Evolutionary conservation across 2,329 filamentous ascomycete species (phyloP), one percentile per base, ranked within the genome.

Genomic region (Xylariaceae sp.): DNA sequence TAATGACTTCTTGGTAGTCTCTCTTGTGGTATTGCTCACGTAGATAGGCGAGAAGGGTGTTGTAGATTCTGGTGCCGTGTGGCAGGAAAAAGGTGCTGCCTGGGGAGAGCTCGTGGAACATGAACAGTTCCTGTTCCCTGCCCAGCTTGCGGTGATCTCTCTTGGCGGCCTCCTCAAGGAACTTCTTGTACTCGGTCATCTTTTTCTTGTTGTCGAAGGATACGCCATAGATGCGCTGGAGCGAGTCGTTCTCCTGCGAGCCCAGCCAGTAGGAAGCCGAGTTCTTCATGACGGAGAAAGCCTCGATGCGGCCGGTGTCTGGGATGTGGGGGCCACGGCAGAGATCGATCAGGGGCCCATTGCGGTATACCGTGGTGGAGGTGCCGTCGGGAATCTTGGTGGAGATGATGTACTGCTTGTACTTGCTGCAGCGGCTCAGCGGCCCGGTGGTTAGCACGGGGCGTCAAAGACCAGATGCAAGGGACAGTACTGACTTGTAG

Each of bases 321-420:
- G 90, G 89, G 45, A 97, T 91, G 69, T 97, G 94, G 55, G 94
- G 94, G 35, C 94, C 94, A 68, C 90, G 83, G 76, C 94, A 97
- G 56, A 97, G 75, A 80, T 99, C 94, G 63, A 97, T 96, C 49
- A 97, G 77, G 12, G 90, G 90, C 51, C 94, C 94, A 64, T 90
- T 95, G 56, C 90, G 85, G 71, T 97, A 99, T 38, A 97, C 92
- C 10, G 94, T 97, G 67, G 90, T 95, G 66, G 81, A 89, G 48
- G 90, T 91, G 60, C 90, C 90, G 60, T 96, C 90, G 36, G 85
- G 77, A 53, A 97, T 89, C 71, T 95, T 90, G 75, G 90, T 87
- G 62, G 90, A 86, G 74, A 99, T 97, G 70, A 97, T 95, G 70
- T 96, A 89, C 68, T 95, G 85, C 81, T 99, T 97, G 78, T 96